Conservation (phyloP, 768 basidiomycete species). For the Pleurotus citrinopileatus region DNA sequence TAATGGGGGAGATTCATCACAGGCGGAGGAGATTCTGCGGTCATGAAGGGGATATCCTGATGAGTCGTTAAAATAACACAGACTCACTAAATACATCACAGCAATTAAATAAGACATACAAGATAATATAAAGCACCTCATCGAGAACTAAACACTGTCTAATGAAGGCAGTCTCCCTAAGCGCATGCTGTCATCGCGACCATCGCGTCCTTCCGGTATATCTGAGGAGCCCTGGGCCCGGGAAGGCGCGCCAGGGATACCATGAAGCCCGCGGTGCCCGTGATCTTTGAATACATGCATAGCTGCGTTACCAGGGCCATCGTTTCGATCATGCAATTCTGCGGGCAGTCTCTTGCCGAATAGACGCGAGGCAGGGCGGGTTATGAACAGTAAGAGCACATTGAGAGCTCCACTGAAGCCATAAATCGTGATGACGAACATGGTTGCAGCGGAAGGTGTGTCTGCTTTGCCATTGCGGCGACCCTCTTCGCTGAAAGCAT, state of each 20-base stretch:
- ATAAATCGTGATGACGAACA: background rate
- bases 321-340: background rate
- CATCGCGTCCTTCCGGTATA: background rate
- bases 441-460: background rate
- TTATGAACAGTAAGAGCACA: conserved; percentile 1
- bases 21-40: background rate
- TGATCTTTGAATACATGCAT: background rate
- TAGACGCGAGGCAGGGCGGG: background rate
- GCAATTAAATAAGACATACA: background rate
- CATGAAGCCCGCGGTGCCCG: background rate
- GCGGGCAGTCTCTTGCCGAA: background rate
- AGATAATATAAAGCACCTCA: background rate
- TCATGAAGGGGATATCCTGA: background rate
- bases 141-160: background rate
- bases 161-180: background rate
- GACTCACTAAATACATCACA: background rate
- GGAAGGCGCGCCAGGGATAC: too few species aligned
- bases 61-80: background rate
- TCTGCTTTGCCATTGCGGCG: background rate
- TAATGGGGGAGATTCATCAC: too few species aligned
- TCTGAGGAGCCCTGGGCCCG: background rate
- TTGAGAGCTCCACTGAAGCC: conserved; percentile 7
- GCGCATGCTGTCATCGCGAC: background rate
- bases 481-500: background rate
- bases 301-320: background rate